Evolutionary conservation across 192 early-diverging fungal species (phyloP).

Genomic region (Entomortierella lignicola): DNA sequence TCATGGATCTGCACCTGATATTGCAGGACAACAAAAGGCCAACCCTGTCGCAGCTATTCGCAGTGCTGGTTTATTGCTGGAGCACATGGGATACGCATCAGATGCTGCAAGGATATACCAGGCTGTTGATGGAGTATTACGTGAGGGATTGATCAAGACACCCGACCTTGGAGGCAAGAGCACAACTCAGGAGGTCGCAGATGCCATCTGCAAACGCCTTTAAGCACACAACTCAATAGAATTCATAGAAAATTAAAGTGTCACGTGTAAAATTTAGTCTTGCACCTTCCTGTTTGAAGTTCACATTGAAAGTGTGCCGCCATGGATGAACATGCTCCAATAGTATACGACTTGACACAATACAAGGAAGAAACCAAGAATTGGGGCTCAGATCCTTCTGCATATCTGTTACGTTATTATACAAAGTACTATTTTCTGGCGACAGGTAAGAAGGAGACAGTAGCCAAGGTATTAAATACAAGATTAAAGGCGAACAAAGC

Average conservation of each 20-base stretch:
- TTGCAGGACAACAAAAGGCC: slow-evolving; percentile 96
- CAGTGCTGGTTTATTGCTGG: slow-evolving; percentile 91
- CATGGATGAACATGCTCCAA: slow-evolving; percentile 53
- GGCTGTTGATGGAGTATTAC: slow-evolving; percentile 87
- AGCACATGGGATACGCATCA: slow-evolving; percentile 78
- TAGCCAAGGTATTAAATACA: no score
- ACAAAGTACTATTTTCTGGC: slow-evolving; percentile 45
- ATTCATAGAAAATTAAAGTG: not conserved
- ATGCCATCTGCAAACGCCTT: slow-evolving; percentile 81
- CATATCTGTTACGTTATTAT: slow-evolving; percentile 43
- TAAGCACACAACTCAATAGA: slow-evolving; percentile 28
- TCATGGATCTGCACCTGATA: slow-evolving; percentile 97
- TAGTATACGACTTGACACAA: slow-evolving; percentile 43
- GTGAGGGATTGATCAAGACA: slow-evolving; percentile 71
- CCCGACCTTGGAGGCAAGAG: slow-evolving; percentile 91
- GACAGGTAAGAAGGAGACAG: slow-evolving; percentile 12
- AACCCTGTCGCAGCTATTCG: slow-evolving; percentile 97
- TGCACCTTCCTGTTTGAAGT: no score
- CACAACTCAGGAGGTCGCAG: slow-evolving; percentile 84
- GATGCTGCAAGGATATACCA: slow-evolving; percentile 85
- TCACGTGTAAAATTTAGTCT: slow-evolving; percentile 2
- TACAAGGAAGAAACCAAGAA: slow-evolving; percentile 42
- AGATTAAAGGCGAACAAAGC: no score
- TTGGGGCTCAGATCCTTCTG: slow-evolving; percentile 33
- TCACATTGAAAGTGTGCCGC: slow-evolving; percentile 3